Conservation (phyloP, 1,139 yeast species). For the Geotrichum cucujoidarum region DNA sequence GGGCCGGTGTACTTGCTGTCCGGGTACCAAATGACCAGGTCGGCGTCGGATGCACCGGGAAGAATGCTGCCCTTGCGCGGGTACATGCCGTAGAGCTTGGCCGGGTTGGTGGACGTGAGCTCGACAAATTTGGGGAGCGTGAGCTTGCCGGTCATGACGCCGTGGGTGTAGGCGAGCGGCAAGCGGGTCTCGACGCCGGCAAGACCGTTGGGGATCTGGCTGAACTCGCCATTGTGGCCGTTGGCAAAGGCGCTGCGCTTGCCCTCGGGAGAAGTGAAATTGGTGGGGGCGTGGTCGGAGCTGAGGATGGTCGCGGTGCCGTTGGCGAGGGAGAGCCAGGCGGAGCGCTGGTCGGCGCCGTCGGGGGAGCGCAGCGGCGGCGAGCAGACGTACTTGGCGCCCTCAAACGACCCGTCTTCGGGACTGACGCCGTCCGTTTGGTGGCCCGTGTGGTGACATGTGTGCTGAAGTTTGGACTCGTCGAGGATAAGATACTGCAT, state of each 20-base stretch:
- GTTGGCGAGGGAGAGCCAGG: slow-evolving; percentile 44
- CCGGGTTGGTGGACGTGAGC: slow-evolving; percentile 42
- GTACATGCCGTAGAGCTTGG: slow-evolving; percentile 40
- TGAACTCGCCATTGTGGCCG: slow-evolving; percentile 40
- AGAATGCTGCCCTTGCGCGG: slow-evolving; percentile 37
- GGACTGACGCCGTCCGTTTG: not conserved
- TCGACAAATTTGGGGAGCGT: slow-evolving; percentile 44
- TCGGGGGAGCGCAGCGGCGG: slow-evolving; percentile 44
- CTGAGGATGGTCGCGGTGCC: slow-evolving; percentile 47
- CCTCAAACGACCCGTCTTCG: slow-evolving; percentile 37
- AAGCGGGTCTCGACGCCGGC: slow-evolving; percentile 48
- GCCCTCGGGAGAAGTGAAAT: slow-evolving; percentile 40
- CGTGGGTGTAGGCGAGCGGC: slow-evolving; percentile 43
- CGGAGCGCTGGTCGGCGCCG: slow-evolving; percentile 39
- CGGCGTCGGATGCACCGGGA: slow-evolving; percentile 44
- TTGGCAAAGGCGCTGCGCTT: slow-evolving; percentile 32
- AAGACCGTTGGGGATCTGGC: slow-evolving; percentile 43
- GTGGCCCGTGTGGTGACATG: slow-evolving; percentile 2
- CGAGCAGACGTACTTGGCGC: slow-evolving; percentile 48
- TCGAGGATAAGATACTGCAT: slow-evolving; percentile 46
- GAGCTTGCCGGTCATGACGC: slow-evolving; percentile 42
- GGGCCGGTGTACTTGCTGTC: slow-evolving; percentile 32
- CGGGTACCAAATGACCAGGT: slow-evolving; percentile 45
- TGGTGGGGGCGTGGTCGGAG: slow-evolving; percentile 47
- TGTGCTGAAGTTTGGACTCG: slow-evolving; percentile 35